phyloP scores from a whole-genome alignment of 805 yeast genomes.

The Zygosaccharomyces siamensis region DNA sequence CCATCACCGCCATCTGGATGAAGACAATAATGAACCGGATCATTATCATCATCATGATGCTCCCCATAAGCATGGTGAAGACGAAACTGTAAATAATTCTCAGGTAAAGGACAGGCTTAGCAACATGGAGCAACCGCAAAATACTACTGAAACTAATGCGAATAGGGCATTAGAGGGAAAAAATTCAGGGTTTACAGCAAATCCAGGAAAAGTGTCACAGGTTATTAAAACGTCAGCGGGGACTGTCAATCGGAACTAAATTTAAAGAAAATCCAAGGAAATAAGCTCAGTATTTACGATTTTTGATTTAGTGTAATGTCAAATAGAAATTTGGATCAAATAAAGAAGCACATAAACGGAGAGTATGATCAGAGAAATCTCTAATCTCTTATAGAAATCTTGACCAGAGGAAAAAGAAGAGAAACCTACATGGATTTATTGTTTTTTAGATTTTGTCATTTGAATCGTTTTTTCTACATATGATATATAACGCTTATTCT shows the following conservation, averaged over 20 bases:
- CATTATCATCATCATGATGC: neutral
- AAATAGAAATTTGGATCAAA: neutral
- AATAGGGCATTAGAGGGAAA: neutral
- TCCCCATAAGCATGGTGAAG: neutral
- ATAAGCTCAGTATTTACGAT: neutral
- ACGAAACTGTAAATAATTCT: neutral
- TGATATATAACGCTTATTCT: neutral
- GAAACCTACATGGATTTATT: neutral
- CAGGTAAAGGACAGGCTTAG: neutral
- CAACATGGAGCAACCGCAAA: neutral
- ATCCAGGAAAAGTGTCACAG: neutral
- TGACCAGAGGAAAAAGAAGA: neutral
- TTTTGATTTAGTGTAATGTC: neutral
- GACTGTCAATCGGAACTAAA: neutral
- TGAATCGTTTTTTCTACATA: neutral
- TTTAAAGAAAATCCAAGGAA: neutral
- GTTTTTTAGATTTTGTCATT: neutral
- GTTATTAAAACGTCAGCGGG: neutral
- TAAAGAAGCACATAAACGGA: neutral
- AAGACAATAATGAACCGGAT: too few species aligned
- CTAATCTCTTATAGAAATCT: neutral
- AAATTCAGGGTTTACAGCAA: neutral
- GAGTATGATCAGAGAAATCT: neutral
- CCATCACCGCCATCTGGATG: slow-evolving; percentile 5
- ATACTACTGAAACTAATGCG: neutral